Percentiles rank a stretch among this genome's conserved stretches.
These are phyloP conservation scores for Auxenochlorella pyrenoidosa DNA, from an alignment of 139 green algal species.

Conservation along the genomic window DNA sequence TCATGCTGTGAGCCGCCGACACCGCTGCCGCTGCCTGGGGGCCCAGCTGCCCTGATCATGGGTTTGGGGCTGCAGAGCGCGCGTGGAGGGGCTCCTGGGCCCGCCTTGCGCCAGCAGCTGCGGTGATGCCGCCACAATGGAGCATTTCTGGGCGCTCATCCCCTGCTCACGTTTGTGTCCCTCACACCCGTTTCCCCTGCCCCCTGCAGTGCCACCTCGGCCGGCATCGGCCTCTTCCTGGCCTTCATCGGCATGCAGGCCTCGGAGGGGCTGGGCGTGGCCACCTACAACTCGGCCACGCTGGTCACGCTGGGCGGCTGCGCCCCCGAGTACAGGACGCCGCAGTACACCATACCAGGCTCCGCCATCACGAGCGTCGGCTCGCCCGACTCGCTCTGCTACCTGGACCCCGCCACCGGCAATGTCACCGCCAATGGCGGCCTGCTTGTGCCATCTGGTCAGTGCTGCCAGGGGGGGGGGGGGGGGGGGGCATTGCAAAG, in stretches of 20 bases:
- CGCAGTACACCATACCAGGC: conserved; percentile 1
- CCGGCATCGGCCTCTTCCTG: conserved; percentile 81
- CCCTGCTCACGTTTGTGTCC: too few species aligned
- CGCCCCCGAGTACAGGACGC: conserved; percentile 9
- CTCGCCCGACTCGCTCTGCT: not conserved
- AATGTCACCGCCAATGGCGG: not conserved
- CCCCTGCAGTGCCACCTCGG: conserved; percentile 54
- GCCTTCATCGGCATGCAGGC: conserved; percentile 78
- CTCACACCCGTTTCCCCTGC: not conserved
- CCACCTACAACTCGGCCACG: conserved; percentile 74
- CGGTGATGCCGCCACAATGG: too few species aligned
- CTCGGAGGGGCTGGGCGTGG: conserved; percentile 75
- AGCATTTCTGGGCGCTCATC: too few species aligned
- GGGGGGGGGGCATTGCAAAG: too few species aligned
- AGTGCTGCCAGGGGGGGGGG: not conserved
- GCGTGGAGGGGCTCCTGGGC: too few species aligned
- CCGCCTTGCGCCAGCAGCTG: too few species aligned
- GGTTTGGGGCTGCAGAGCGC: too few species aligned
- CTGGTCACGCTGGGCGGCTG: conserved; percentile 66
- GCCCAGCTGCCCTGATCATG: too few species aligned
- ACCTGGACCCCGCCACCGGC: not conserved
- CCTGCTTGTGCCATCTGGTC: conserved; percentile 10
- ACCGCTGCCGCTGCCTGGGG: too few species aligned
- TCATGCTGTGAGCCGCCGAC: conserved; percentile 56
- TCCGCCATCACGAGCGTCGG: not conserved